These are phyloP conservation scores for Kalaharituber pfeilii DNA, from an alignment of 2,329 filamentous ascomycete species.

Conservation along the genomic window DNA sequence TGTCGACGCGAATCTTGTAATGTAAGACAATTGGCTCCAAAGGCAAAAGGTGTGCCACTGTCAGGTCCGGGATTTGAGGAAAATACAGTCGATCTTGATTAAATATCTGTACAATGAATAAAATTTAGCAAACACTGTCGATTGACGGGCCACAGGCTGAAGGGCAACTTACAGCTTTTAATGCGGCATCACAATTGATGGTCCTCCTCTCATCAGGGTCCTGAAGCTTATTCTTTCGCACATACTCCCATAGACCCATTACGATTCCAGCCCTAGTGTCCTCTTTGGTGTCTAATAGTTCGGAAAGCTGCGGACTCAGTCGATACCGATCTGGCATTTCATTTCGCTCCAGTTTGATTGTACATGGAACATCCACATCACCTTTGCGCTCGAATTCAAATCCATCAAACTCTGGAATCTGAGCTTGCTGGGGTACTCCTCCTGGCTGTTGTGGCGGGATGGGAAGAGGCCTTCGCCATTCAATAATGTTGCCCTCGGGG, in stretches of 20 bases:
- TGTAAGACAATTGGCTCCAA: constrained; percentile 66
- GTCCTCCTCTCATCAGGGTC: constrained; percentile 90
- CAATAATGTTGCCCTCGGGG: constrained; percentile 43
- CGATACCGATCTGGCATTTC: constrained; percentile 73
- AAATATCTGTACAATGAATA: constrained; percentile 42
- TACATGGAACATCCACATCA: constrained; percentile 84
- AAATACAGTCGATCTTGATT: constrained; percentile 63
- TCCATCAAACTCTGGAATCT: constrained; percentile 60
- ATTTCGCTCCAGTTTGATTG: constrained; percentile 67
- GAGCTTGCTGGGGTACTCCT: constrained; percentile 8
- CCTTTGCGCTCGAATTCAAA: constrained; percentile 80
- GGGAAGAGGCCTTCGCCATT: constrained; percentile 69
- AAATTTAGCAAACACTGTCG: constrained; percentile 1
- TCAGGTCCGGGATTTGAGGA: constrained; percentile 64
- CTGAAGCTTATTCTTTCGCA: constrained; percentile 66
- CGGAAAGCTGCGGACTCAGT: constrained; percentile 59
- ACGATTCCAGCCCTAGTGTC: constrained; percentile 76
- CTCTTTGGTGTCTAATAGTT: constrained; percentile 70
- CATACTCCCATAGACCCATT: constrained; percentile 90
- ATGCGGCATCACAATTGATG: constrained; percentile 71
- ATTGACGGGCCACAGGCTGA: background rate
- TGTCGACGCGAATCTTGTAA: constrained; percentile 88
- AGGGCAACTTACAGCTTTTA: constrained; percentile 49
- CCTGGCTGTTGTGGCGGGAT: constrained; percentile 40
- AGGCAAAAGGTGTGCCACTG: constrained; percentile 59